Evolutionary conservation across 108 stramenopile genomes (phyloP).

Genomic region (Skeletonema grethae): DNA sequence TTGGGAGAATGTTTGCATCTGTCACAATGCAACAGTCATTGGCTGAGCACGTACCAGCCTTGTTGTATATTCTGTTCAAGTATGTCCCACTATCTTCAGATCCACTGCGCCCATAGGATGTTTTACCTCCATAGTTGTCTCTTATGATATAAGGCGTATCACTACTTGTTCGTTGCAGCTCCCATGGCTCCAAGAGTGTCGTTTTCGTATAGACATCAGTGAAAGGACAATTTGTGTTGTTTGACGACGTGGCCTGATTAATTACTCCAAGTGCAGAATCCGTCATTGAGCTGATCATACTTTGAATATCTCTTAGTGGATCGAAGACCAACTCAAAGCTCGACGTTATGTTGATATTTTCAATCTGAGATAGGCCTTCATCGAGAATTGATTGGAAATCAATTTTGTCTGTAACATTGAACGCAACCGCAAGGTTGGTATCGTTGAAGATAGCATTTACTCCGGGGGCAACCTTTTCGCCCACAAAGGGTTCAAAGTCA

Average conservation of each 20-base stretch:
- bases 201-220: slow-evolving; percentile 39
- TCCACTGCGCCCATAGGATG: slow-evolving; percentile 23
- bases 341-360: slow-evolving; percentile 36
- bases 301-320: slow-evolving; percentile 39
- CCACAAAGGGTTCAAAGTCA: slow-evolving; percentile 56
- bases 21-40: slow-evolving; percentile 35
- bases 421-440: slow-evolving; percentile 47
- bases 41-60: slow-evolving; percentile 40
- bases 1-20: background rate
- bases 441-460: slow-evolving; percentile 49
- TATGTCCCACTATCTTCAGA: slow-evolving; percentile 26
- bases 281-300: slow-evolving; percentile 26
- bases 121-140: slow-evolving; percentile 27
- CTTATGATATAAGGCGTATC: slow-evolving; percentile 38
- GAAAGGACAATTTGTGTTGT: slow-evolving; percentile 35
- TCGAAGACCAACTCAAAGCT: slow-evolving; percentile 33
- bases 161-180: slow-evolving; percentile 2
- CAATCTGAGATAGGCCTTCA: slow-evolving; percentile 36
- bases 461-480: slow-evolving; percentile 41
- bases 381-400: slow-evolving; percentile 50
- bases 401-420: slow-evolving; percentile 51
- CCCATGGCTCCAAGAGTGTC: slow-evolving; percentile 37
- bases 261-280: slow-evolving; percentile 23
- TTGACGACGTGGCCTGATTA: slow-evolving; percentile 36
- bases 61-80: slow-evolving; percentile 44